Evolutionary conservation across 805 yeast genomes (phyloP), one percentile per base, ranked within the genome.

Genomic region (Kodamaea kaohsiungensis): DNA sequence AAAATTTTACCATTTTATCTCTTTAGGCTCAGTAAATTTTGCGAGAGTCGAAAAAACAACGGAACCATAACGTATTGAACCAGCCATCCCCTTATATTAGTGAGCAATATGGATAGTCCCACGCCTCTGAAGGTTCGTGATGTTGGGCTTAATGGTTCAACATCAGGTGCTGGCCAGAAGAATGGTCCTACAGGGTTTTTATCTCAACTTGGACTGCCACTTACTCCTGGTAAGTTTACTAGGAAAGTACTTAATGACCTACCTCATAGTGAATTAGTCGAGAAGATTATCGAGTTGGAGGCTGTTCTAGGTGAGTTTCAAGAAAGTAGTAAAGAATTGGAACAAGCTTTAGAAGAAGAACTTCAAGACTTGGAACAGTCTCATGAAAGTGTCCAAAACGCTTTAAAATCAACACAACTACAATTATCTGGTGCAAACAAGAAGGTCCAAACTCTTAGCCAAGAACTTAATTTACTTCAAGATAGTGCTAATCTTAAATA

Each of bases 311-410:
- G 59, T 18, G 81, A 77, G 54, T 77, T 76, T 55, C 79, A 75
- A 55, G 77, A 72, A 40, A 72, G 78, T 3, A 72, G 77, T 53
- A 73, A 68, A 51, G 81, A 77, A 46, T 63, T 77, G 33, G 82
- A 78, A 53, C 75, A 65, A 48, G 79, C 78, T 0, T 64, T 77
- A 43, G 81, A 77, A 54, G 71, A 68, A n/a, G 81, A 77, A 53
- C 64, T 77, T 17, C 68, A 67, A 46, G 68, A 61, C 8, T 57
- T 72, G 16, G 80, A 76, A 51, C 16, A 55, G 3, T 56, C 60
- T 7, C 71, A 71, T 46, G 51, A 53, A 1, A 38, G 54, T 2
- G 54, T 72, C 22, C 52, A 53, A 12, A 43, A 53, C 2, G 58
- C 60, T n/a, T 42, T 62, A 6, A 57, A 63, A 13, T 43, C 53